phyloP scores from a whole-genome alignment of 305 asterid species.

The Caryopteris hybrid region DNA sequence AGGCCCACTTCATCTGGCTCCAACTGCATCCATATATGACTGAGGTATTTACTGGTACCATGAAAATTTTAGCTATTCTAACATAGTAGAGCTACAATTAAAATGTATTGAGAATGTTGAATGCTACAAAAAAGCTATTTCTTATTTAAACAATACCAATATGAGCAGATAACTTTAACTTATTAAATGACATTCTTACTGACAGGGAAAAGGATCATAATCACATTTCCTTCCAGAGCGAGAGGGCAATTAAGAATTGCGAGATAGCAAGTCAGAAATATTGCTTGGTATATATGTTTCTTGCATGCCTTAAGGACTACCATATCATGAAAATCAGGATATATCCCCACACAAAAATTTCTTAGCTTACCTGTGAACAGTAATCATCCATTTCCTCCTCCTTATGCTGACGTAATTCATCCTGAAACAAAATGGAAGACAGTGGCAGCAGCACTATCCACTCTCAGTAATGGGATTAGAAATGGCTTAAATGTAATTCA shows the following conservation, averaged over 20 bases:
- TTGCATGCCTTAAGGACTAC: not conserved
- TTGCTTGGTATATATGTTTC: not conserved
- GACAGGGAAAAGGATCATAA: no score
- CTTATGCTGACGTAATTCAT: conserved; percentile 84
- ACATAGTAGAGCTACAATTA: not conserved
- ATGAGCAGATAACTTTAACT: not conserved
- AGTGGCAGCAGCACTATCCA: conserved; percentile 4
- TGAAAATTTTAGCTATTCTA: not conserved
- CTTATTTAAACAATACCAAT: not conserved
- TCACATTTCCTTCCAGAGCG: no score
- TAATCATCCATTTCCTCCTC: conserved; percentile 98
- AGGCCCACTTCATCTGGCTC: not conserved
- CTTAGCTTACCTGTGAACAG: conserved; percentile 78
- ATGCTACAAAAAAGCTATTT: no score
- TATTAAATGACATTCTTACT: not conserved
- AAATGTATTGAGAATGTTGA: not conserved
- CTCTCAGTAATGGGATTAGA: conserved; percentile 6
- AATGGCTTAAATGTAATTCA: not conserved
- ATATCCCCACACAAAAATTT: conserved; percentile 8
- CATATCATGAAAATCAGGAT: conserved; percentile 1
- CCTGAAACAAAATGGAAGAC: conserved; percentile 49
- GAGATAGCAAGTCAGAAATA: not conserved
- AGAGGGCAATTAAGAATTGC: no score
- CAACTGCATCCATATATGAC: not conserved
- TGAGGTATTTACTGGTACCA: not conserved